Evolutionary conservation across 148 eudicot species (phyloP).

Genomic region (Heliamphora exappendiculata): DNA sequence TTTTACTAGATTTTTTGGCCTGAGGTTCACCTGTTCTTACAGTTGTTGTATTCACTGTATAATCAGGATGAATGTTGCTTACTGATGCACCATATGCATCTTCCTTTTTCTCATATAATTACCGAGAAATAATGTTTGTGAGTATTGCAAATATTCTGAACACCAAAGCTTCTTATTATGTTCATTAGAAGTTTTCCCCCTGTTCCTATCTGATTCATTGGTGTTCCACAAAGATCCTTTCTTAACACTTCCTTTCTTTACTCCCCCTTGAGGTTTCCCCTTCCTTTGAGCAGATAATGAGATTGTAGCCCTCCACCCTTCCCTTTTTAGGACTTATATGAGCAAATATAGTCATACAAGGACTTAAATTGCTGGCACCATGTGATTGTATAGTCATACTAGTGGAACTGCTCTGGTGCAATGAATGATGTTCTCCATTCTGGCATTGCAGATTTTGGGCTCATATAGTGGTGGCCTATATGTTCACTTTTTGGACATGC

Average conservation of each 20-base stretch:
- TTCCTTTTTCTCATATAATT: not conserved
- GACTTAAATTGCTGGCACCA: not conserved
- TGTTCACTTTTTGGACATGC: slow-evolving; percentile 80
- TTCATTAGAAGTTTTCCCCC: no score
- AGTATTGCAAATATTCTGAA: not conserved
- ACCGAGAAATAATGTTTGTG: not conserved
- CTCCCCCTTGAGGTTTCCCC: not conserved
- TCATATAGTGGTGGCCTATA: slow-evolving; percentile 76
- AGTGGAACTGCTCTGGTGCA: not conserved
- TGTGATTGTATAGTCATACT: not conserved
- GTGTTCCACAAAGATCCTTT: no score
- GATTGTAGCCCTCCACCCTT: no score
- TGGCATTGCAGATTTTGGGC: slow-evolving; percentile 68
- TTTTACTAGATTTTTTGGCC: not conserved
- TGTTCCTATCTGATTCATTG: no score
- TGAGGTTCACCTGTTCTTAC: not conserved
- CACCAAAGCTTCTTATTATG: not conserved
- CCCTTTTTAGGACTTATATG: not conserved
- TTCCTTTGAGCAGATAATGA: not conserved
- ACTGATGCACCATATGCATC: not conserved
- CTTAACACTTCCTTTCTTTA: no score
- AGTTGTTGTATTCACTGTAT: not conserved
- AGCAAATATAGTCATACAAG: not conserved
- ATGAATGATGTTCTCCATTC: slow-evolving; percentile 3
- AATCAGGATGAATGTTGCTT: not conserved